Conservation (phyloP, 495 filamentous ascomycete species). For the Aspergillus steynii region DNA sequence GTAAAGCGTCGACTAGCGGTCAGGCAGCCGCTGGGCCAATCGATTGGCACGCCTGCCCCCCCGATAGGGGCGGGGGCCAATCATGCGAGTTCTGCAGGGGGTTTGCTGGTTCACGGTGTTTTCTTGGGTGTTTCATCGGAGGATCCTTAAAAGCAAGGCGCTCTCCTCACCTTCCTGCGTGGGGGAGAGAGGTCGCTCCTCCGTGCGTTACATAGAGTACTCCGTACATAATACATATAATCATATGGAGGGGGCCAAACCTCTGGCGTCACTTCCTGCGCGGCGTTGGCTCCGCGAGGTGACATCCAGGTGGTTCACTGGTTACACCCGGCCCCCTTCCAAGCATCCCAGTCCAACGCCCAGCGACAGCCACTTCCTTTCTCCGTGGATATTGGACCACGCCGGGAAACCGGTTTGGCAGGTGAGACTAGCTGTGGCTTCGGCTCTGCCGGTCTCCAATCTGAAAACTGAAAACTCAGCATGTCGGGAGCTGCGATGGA, state of each 20-base stretch:
- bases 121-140: background rate
- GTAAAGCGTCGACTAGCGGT: background rate
- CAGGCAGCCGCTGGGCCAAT: too few relatives aligned
- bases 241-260: too few relatives aligned
- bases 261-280: too few relatives aligned
- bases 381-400: background rate
- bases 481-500: background rate
- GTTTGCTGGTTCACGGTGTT: background rate
- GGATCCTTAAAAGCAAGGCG: background rate
- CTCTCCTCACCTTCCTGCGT: too few relatives aligned
- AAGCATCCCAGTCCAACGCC: background rate
- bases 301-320: too few relatives aligned
- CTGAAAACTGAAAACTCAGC: background rate
- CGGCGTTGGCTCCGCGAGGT: too few relatives aligned
- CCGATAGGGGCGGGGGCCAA: slow-evolving; percentile 9
- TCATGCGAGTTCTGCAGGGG: slow-evolving; percentile 7
- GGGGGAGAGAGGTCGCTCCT: background rate
- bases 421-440: background rate
- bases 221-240: too few relatives aligned
- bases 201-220: too few relatives aligned
- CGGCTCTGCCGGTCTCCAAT: background rate
- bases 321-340: background rate
- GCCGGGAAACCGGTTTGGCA: background rate
- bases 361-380: background rate
- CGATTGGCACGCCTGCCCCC: background rate